Percentiles rank a stretch among this genome's conserved stretches.
phyloP scores from a whole-genome alignment of 2,329 filamentous ascomycete genomes.

The Pyrenophora tritici-repentis region DNA sequence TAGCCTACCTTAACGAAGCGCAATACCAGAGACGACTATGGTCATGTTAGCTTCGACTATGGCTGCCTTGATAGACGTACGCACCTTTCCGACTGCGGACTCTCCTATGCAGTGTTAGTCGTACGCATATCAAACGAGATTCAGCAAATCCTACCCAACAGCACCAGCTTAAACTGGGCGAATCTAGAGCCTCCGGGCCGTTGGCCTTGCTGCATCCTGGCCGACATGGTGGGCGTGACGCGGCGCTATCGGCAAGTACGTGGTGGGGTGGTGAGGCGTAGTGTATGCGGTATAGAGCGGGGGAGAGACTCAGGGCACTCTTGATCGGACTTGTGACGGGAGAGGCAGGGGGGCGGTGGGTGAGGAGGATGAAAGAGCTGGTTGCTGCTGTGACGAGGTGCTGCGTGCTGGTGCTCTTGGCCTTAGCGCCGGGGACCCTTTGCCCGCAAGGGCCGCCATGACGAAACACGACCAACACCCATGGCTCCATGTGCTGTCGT shows the following conservation, averaged over 20 bases:
- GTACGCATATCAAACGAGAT: neutral
- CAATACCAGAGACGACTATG: constrained; percentile 91
- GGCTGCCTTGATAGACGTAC: constrained; percentile 36
- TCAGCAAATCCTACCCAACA: constrained; percentile 74
- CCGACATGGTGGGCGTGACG: constrained; percentile 68
- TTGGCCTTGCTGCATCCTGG: constrained; percentile 75
- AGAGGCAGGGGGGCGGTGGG: constrained; percentile 3
- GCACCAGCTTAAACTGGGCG: constrained; percentile 97
- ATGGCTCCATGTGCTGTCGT: constrained; percentile 3
- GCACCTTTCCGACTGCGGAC: constrained; percentile 97
- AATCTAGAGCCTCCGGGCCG: constrained; percentile 74
- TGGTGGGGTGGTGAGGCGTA: constrained; percentile 3
- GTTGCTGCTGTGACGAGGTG: constrained; percentile 22
- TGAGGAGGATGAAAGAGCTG: constrained; percentile 16
- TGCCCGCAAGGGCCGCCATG: constrained; percentile 20
- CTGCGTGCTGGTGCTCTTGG: constrained; percentile 11
- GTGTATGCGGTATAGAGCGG: constrained; percentile 2
- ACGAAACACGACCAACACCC: constrained; percentile 18
- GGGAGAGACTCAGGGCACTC: constrained; percentile 2
- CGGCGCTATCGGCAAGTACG: constrained; percentile 25
- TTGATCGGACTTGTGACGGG: constrained; percentile 4
- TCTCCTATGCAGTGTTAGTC: constrained; percentile 70
- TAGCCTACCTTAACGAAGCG: constrained; percentile 90
- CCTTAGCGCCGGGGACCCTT: constrained; percentile 14
- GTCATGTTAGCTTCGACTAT: constrained; percentile 34